Conservation (phyloP, 2,329 filamentous ascomycete genomes). For the Byssochlamys sp. region DNA sequence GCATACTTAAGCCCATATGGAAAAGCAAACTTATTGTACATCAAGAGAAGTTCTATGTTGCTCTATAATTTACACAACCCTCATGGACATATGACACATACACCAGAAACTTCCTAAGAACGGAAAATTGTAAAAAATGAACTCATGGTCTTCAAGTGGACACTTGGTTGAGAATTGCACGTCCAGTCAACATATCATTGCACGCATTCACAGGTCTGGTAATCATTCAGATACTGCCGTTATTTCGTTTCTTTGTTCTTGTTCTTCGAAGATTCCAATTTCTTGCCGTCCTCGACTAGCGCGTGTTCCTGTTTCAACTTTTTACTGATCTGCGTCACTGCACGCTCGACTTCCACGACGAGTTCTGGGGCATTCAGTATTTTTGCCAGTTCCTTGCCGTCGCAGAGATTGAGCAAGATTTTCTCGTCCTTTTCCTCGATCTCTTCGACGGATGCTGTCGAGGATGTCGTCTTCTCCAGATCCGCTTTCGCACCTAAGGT, state of each 20-base stretch:
- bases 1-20: neutral
- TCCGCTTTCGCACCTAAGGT: conserved; percentile 20
- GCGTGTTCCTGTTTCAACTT: conserved; percentile 20
- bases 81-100: conserved; percentile 1
- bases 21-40: neutral
- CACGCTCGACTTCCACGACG: conserved; percentile 62
- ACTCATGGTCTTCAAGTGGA: neutral
- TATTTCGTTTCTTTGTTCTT: neutral
- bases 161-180: neutral
- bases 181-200: neutral
- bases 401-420: conserved; percentile 35
- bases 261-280: neutral
- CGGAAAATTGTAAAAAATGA: neutral
- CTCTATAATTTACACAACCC: neutral
- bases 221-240: conserved; percentile 13
- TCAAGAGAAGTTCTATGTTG: neutral
- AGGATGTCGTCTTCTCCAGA: conserved; percentile 18
- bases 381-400: conserved; percentile 51
- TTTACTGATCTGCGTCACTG: conserved; percentile 60
- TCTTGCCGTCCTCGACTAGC: conserved; percentile 9
- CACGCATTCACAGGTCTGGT: neutral
- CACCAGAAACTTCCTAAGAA: neutral
- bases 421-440: conserved; percentile 35
- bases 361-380: conserved; percentile 60
- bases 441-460: conserved; percentile 21